Percentiles rank a stretch among this genome's conserved stretches.
phyloP scores from a whole-genome alignment of 345 rosid genomes.

The Boechera divaricarpa region DNA sequence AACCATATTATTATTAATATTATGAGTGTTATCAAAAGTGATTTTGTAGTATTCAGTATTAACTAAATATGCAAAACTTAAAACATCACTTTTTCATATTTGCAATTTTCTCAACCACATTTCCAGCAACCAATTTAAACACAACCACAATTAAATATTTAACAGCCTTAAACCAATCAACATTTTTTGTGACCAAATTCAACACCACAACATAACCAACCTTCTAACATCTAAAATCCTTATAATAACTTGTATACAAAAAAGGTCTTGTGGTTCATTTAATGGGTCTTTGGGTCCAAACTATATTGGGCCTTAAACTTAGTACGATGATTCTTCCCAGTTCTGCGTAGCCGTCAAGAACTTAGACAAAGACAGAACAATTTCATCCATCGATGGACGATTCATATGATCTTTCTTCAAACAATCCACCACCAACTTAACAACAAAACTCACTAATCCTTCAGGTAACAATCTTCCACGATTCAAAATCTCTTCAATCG shows the following conservation, averaged over 20 bases:
- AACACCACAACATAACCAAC: constrained; percentile 1
- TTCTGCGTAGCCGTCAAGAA: constrained; percentile 50
- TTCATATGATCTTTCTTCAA: constrained; percentile 56
- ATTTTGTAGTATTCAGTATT: neutral
- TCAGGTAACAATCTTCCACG: constrained; percentile 52
- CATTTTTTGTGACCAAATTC: constrained; percentile 9
- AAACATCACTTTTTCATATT: neutral
- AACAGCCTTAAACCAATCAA: neutral
- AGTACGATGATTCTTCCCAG: constrained; percentile 51
- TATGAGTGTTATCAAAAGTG: neutral
- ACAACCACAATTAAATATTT: neutral
- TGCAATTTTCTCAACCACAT: neutral
- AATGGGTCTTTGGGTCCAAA: neutral
- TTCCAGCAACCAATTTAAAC: neutral
- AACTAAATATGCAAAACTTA: neutral
- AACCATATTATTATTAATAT: neutral
- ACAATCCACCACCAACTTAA: constrained; percentile 61
- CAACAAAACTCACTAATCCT: constrained; percentile 50
- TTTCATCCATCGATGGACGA: constrained; percentile 78
- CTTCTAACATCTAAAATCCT: neutral
- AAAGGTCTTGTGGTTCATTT: neutral
- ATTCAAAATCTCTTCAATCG: constrained; percentile 50
- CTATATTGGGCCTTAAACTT: constrained; percentile 7
- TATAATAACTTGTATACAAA: neutral
- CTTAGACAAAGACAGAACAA: constrained; percentile 55